Conservation (phyloP, 176 grass and related monocot species). For the Thinopyrum elongatum region DNA sequence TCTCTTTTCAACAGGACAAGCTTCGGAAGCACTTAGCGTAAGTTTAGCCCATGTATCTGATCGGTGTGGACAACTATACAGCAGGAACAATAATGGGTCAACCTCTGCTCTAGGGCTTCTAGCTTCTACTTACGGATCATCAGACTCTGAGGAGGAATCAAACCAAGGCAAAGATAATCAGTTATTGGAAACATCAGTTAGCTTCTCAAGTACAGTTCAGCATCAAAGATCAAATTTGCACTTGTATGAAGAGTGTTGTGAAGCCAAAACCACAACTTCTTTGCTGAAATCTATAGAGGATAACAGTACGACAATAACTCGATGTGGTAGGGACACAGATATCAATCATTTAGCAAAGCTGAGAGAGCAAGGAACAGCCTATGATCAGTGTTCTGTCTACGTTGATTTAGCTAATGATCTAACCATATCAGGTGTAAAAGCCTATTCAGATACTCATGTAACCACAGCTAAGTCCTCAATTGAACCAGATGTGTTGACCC, state of each 20-base stretch:
- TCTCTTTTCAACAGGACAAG: slow-evolving; percentile 45
- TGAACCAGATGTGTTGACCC: slow-evolving; percentile 42
- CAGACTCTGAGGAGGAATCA: slow-evolving; percentile 77
- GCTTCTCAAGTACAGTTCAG: slow-evolving; percentile 21
- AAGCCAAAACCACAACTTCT: slow-evolving; percentile 25
- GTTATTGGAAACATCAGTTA: slow-evolving; percentile 20
- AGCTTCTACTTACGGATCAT: slow-evolving; percentile 78
- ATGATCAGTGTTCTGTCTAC: slow-evolving; percentile 27
- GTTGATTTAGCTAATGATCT: slow-evolving; percentile 32
- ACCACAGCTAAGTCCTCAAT: slow-evolving; percentile 34
- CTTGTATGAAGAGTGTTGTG: slow-evolving; percentile 31
- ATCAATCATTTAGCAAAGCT: slow-evolving; percentile 23
- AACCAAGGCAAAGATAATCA: slow-evolving; percentile 14
- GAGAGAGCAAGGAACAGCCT: slow-evolving; percentile 25
- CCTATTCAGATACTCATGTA: slow-evolving; percentile 26
- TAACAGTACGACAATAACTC: slow-evolving; percentile 30
- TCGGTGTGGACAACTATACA: slow-evolving; percentile 45
- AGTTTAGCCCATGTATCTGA: slow-evolving; percentile 55
- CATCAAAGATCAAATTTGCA: slow-evolving; percentile 26
- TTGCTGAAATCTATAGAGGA: slow-evolving; percentile 20
- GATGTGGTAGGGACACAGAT: slow-evolving; percentile 25
- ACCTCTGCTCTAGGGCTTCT: slow-evolving; percentile 83
- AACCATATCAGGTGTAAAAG: slow-evolving; percentile 27
- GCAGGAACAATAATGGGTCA: slow-evolving; percentile 28
- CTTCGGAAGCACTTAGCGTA: slow-evolving; percentile 12